Conservation (phyloP, 2,329 filamentous ascomycete species). For the Alternaria sp. region DNA sequence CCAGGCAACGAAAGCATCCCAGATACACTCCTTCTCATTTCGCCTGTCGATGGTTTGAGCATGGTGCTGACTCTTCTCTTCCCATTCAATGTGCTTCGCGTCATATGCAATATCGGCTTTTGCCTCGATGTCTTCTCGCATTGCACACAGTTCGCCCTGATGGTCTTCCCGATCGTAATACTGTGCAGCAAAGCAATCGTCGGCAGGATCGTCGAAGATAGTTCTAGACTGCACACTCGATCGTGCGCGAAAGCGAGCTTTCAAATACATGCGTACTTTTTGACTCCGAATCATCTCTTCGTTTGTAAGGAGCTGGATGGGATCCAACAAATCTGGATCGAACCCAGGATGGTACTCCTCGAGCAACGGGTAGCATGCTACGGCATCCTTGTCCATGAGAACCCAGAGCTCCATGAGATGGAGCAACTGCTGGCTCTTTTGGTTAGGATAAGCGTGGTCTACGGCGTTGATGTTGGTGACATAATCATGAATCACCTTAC, state of each 20-base stretch:
- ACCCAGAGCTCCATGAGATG: conserved; percentile 65
- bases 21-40: conserved; percentile 39
- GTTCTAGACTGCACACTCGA: conserved; percentile 35
- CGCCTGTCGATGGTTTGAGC: conserved; percentile 32
- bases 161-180: conserved; percentile 52
- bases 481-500: conserved; percentile 41
- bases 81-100: conserved; percentile 52
- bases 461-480: conserved; percentile 24
- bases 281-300: conserved; percentile 60
- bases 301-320: conserved; percentile 58
- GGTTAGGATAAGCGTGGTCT: conserved; percentile 49
- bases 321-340: conserved; percentile 57
- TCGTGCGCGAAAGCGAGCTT: conserved; percentile 40
- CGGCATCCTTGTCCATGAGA: conserved; percentile 59
- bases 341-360: conserved; percentile 61
- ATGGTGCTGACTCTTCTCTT: conserved; percentile 28
- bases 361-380: conserved; percentile 56
- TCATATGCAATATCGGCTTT: conserved; percentile 33
- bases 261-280: conserved; percentile 59
- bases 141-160: conserved; percentile 28
- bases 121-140: conserved; percentile 47
- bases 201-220: conserved; percentile 56
- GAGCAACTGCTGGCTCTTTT: conserved; percentile 62
- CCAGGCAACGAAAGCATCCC: conserved; percentile 28
- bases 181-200: conserved; percentile 55